Evolutionary conservation across 108 stramenopile species (phyloP), one percentile per base, ranked within the genome.

Genomic region (Ochromonas danica): DNA sequence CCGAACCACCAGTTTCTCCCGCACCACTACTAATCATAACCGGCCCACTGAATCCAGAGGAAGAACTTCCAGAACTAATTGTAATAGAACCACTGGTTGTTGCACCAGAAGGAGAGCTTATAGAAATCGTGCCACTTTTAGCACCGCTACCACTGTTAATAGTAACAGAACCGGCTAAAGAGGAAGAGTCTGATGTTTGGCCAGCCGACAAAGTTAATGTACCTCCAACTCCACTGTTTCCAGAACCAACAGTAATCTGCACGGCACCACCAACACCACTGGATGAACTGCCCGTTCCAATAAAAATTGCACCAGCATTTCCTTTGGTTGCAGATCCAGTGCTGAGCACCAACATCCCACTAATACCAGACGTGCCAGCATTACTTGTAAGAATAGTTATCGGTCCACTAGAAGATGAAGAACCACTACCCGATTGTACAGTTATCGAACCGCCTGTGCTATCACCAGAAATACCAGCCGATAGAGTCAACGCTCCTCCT

Each of bases 291-390:
- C 41, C 45, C 6, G 67, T 70, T 42, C 67, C 67, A 70, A 70
- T 70, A 22, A 14, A 70, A 70, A 70, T 6, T 14, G 67, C 22
- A 70, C 67, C 67, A 70, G 67, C 6, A 70, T 70, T 70, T 40
- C 67, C 67, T 40, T 22, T 6, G 22, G 22, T 6, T 22, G 67
- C 36, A 40, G 6, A 14, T 25, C 57, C 57, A 60, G 57, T 60
- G 25, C 57, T 60, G 25, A 60, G 25, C 25, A 60, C 57, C 25
- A 60, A 25, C n/a, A 60, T 25, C 25, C 57, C 57, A 60, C 57
- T 60, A 25, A 60, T 25, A 60, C 57, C 57, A 60, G 25, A 25
- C 25, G 25, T 60, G 57, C 57, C 57, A 60, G 57, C 57, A 60
- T 60, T 60, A 60, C 25, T 25, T 25, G 57, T 60, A 25, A 60